Percentiles rank a stretch among this genome's conserved stretches.
Conservation (phyloP, 371 early-diverging fungal species). For the Mortierella sp. region DNA sequence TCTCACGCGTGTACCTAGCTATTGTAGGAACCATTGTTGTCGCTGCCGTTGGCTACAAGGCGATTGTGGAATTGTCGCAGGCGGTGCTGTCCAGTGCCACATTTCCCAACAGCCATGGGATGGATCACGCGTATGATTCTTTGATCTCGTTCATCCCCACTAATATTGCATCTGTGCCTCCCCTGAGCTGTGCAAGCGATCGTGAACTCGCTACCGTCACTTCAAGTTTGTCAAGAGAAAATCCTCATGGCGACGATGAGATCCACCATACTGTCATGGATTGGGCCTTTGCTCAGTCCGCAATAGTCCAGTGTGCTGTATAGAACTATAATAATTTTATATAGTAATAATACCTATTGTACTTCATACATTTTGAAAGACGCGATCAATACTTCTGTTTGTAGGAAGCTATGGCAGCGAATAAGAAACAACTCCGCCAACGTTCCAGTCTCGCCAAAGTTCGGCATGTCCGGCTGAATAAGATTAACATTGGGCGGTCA, state of each 20-base stretch:
- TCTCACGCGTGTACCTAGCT: conserved; percentile 39
- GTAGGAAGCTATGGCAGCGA: background rate
- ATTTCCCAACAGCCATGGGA: background rate
- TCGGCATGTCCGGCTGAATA: background rate
- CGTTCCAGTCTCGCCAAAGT: background rate
- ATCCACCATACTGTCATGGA: conserved; percentile 2
- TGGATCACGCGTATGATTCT: conserved; percentile 1
- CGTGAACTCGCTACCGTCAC: background rate
- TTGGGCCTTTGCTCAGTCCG: conserved; percentile 16
- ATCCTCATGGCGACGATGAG: background rate
- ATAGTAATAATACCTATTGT: too few relatives aligned
- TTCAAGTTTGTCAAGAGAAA: background rate
- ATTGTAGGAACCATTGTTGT: conserved; percentile 45
- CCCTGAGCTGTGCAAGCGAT: background rate
- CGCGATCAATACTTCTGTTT: background rate
- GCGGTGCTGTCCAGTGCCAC: background rate
- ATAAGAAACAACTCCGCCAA: background rate
- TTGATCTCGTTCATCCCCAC: conserved; percentile 1
- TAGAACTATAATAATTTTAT: background rate
- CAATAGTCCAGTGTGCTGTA: conserved; percentile 16
- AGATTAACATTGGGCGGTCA: background rate
- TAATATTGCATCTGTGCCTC: background rate
- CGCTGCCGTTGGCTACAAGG: conserved; percentile 41
- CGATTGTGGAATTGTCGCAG: conserved; percentile 29
- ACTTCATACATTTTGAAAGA: background rate